Percentiles rank a stretch among this genome's conserved stretches.
phyloP scores from a whole-genome alignment of 2,329 filamentous ascomycete genomes.

The Penicillium sp. region DNA sequence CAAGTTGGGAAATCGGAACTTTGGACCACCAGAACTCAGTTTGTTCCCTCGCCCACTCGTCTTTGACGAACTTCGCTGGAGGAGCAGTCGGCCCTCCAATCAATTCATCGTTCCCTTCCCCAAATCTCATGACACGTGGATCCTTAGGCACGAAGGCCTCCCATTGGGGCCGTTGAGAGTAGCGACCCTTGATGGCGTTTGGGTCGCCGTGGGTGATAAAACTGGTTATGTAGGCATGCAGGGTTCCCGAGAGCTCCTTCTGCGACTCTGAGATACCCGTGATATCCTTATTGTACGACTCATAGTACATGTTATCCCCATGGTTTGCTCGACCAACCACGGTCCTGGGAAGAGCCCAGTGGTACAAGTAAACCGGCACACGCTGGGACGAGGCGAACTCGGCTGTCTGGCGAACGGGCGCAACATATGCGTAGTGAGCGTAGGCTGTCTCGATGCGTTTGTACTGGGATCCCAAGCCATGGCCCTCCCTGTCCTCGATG shows the following conservation, averaged over 20 bases:
- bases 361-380: conserved; percentile 53
- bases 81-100: conserved; percentile 47
- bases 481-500: conserved; percentile 23
- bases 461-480: conserved; percentile 52
- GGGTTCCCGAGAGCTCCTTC: conserved; percentile 44
- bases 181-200: conserved; percentile 38
- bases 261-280: conserved; percentile 43
- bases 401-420: conserved; percentile 52
- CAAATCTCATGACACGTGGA: conserved; percentile 48
- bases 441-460: conserved; percentile 55
- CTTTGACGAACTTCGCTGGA: conserved; percentile 44
- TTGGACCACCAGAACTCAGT: conserved; percentile 52
- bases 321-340: conserved; percentile 51
- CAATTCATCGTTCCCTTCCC: conserved; percentile 53
- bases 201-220: conserved; percentile 53
- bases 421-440: conserved; percentile 54
- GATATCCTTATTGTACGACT: conserved; percentile 44
- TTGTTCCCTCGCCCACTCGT: conserved; percentile 48
- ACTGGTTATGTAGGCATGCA: conserved; percentile 54
- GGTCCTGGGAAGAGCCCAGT: conserved; percentile 55
- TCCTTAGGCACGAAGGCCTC: conserved; percentile 33
- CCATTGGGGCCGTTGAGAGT: conserved; percentile 40
- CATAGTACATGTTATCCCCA: conserved; percentile 53
- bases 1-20: conserved; percentile 32
- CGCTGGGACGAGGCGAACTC: conserved; percentile 38